These are phyloP conservation scores for Aphanocladium album DNA, from an alignment of 2,329 filamentous ascomycete species.

Conservation along the genomic window DNA sequence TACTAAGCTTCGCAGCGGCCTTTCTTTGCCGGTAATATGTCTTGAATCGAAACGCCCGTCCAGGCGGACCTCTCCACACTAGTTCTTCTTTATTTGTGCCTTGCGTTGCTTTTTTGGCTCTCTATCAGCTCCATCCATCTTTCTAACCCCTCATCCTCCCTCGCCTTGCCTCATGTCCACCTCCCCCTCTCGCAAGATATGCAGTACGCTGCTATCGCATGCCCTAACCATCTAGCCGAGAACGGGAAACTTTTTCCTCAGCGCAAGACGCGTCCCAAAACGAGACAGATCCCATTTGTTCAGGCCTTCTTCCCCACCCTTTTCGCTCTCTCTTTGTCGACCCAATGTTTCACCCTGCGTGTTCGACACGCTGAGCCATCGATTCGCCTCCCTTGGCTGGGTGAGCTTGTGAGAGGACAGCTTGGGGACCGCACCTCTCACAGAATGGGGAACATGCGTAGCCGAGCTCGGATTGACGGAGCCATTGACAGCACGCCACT, in stretches of 20 bases:
- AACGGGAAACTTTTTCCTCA: not conserved
- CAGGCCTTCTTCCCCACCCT: not conserved
- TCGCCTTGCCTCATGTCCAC: not conserved
- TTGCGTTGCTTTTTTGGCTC: not conserved
- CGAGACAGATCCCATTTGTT: not conserved
- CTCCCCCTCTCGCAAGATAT: not conserved
- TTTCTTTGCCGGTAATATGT: not conserved
- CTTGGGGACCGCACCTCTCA: not conserved
- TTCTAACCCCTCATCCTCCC: not conserved
- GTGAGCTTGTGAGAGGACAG: not conserved
- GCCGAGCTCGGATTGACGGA: not conserved
- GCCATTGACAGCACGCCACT: not conserved
- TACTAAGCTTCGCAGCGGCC: not conserved
- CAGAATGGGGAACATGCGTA: not conserved
- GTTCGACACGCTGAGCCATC: not conserved
- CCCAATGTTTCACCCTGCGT: slow-evolving; percentile 9
- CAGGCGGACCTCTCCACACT: not conserved
- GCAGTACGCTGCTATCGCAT: slow-evolving; percentile 2
- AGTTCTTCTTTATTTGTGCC: not conserved
- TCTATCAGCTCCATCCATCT: not conserved
- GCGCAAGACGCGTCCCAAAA: not conserved
- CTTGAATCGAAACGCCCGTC: not conserved
- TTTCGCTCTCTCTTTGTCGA: not conserved
- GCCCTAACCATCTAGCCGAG: not conserved
- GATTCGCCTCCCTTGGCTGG: not conserved